Evolutionary conservation across 129 eudicot genomes (phyloP).

Genomic region (Flaveria trinervia): DNA sequence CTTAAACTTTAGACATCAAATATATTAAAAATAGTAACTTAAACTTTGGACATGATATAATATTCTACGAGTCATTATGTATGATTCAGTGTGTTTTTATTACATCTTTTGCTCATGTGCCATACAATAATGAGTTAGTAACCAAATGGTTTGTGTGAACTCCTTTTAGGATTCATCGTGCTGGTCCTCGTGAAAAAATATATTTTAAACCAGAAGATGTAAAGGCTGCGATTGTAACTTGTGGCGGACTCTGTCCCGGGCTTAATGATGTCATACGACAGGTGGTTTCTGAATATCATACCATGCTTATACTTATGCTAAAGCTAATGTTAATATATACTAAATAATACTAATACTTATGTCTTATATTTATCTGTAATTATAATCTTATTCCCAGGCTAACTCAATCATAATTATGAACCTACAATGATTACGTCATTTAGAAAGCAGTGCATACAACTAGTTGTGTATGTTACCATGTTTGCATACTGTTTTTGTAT

Average conservation of each 20-base stretch:
- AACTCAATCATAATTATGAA: neutral
- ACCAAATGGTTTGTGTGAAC: slow-evolving; percentile 19
- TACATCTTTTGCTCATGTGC: slow-evolving; percentile 4
- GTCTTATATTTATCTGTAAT: neutral
- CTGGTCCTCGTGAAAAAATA: slow-evolving; percentile 96
- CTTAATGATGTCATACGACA: slow-evolving; percentile 94
- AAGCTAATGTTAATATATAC: neutral
- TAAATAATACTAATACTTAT: neutral
- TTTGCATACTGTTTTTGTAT: too few relatives aligned
- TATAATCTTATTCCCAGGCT: neutral
- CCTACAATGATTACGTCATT: neutral
- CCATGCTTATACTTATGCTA: neutral
- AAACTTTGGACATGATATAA: neutral
- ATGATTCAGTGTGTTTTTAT: neutral
- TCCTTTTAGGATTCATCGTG: slow-evolving; percentile 91
- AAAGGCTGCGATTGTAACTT: slow-evolving; percentile 92
- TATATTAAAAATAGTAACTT: neutral
- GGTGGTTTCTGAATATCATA: slow-evolving; percentile 38
- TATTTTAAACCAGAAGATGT: slow-evolving; percentile 93
- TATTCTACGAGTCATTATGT: neutral
- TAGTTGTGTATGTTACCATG: neutral
- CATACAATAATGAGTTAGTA: neutral
- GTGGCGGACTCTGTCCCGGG: slow-evolving; percentile 99
- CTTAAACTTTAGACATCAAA: neutral
- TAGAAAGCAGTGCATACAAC: neutral